Base-by-base conservation (phyloP, 768 basidiomycete species). In the Lactarius vividus region DNA sequence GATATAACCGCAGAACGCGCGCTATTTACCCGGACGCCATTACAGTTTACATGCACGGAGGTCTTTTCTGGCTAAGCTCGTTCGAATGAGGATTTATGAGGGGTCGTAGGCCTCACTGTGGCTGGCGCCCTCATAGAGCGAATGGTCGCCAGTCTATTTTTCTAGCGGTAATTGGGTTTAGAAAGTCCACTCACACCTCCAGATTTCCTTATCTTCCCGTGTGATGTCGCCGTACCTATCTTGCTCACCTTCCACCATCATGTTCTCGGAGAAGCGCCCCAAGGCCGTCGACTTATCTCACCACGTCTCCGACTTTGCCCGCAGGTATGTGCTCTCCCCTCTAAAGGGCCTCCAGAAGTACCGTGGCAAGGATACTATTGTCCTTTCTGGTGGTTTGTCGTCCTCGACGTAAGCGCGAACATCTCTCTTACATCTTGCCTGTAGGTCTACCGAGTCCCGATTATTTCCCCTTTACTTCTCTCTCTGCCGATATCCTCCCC, bases 341-440 rank as follows among this genome's bases (percentile, higher is more conserved):
- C 77, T 93, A 62, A 93, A 93, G 74, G 82, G 81, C 52, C 74
- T 91, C 33, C 82, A 84, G 71, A 85, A 84, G 74, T 89, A 88
- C 74, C 77, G 80, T 65, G 77, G 77, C 46, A 83, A 84, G 20
- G 85, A 84, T 11, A 67, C 86, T 10, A 82, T 91, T 59, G 77
- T 73, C 58, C 77, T 93, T 67, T 88, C 88, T n/a, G 90, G 90
- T 71, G 91, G 91, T 85, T 56, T 67, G 79, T 73, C 16, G 23
- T 11, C 33, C 11, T n/a, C 3, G 23, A 52, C 2, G 26, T 13
- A 52, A 52, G 13, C 11, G 33, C 26, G 26, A 26, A 29, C 56
- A n/a, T 37, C 31, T 11, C 15, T 55, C 35, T 23, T 56, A 46
- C 26, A 28, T 10, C 61, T 28, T 29, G 16, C 35, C 2, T 42